A percentile compares a stretch with the other conserved stretches of the same genome.
These are phyloP conservation scores for Aspergillus novoparasiticus DNA, from an alignment of 2,329 filamentous ascomycete species.

Conservation along the genomic window DNA sequence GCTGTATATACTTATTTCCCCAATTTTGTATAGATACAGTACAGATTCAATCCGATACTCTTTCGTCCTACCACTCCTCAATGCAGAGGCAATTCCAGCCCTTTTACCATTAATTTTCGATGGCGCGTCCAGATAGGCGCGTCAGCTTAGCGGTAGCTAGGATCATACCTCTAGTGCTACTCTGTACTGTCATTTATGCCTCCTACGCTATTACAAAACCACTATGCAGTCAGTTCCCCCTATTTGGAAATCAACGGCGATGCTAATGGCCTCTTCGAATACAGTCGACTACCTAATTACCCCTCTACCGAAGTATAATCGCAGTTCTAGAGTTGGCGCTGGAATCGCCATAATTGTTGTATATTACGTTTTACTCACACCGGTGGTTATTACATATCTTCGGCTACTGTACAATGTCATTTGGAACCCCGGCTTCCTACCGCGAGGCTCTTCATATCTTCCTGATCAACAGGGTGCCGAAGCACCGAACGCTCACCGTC, in stretches of 20 bases:
- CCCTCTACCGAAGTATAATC: constrained; percentile 43
- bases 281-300: constrained; percentile 72
- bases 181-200: constrained; percentile 67
- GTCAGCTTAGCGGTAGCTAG: constrained; percentile 63
- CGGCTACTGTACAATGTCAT: constrained; percentile 71
- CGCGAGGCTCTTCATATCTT: constrained; percentile 56
- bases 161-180: constrained; percentile 70
- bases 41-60: constrained; percentile 6
- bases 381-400: constrained; percentile 68
- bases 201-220: constrained; percentile 71
- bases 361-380: constrained; percentile 71
- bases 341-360: constrained; percentile 71
- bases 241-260: neutral
- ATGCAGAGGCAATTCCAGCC: constrained; percentile 17
- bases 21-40: constrained; percentile 17
- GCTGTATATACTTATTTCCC: constrained; percentile 9
- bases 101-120: constrained; percentile 27
- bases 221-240: constrained; percentile 63
- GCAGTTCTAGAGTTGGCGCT: constrained; percentile 53
- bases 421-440: constrained; percentile 72
- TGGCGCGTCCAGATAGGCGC: constrained; percentile 43
- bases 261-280: constrained; percentile 3
- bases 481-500: constrained; percentile 18
- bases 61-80: constrained; percentile 9
- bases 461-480: constrained; percentile 27